Evolutionary conservation across 768 basidiomycete genomes (phyloP).

Genomic region (Coprinopsis sp.): DNA sequence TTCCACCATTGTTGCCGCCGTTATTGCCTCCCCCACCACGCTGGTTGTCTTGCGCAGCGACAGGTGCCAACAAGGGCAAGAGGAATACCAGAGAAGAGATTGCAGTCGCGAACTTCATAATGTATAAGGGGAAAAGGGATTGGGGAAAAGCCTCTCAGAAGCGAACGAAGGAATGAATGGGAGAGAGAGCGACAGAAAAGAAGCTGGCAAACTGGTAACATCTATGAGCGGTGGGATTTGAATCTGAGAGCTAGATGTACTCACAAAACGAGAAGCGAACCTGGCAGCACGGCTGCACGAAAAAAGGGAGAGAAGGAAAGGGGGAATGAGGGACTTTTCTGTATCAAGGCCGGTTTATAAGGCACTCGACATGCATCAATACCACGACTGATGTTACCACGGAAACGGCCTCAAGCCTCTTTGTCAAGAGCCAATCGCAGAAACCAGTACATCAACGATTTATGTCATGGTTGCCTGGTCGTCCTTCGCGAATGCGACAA

Average conservation of each 20-base stretch:
- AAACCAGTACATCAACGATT: too few relatives aligned
- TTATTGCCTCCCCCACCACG: slow-evolving; percentile 10
- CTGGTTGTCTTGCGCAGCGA: slow-evolving; percentile 13
- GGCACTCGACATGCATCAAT: not conserved
- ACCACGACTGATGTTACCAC: slow-evolving; percentile 16
- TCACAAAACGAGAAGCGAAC: slow-evolving; percentile 24
- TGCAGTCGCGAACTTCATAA: slow-evolving; percentile 48
- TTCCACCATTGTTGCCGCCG: not conserved
- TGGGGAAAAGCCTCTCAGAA: slow-evolving; percentile 42
- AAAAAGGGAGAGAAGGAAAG: slow-evolving; percentile 21
- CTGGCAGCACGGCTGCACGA: slow-evolving; percentile 56
- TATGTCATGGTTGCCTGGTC: too few relatives aligned
- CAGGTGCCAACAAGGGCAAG: slow-evolving; percentile 33
- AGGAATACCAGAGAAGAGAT: slow-evolving; percentile 35
- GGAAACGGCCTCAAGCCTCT: too few relatives aligned
- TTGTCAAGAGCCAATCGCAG: too few relatives aligned
- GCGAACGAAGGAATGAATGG: slow-evolving; percentile 36
- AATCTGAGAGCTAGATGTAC: slow-evolving; percentile 6
- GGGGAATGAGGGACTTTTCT: slow-evolving; percentile 15
- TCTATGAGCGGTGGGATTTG: not conserved
- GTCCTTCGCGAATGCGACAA: too few relatives aligned
- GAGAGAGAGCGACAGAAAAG: slow-evolving; percentile 24
- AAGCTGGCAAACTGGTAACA: slow-evolving; percentile 21
- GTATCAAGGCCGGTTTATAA: slow-evolving; percentile 16
- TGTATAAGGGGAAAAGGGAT: slow-evolving; percentile 18